phyloP scores from a whole-genome alignment of 257 asterid genomes.

The Nicotiana otophora region DNA sequence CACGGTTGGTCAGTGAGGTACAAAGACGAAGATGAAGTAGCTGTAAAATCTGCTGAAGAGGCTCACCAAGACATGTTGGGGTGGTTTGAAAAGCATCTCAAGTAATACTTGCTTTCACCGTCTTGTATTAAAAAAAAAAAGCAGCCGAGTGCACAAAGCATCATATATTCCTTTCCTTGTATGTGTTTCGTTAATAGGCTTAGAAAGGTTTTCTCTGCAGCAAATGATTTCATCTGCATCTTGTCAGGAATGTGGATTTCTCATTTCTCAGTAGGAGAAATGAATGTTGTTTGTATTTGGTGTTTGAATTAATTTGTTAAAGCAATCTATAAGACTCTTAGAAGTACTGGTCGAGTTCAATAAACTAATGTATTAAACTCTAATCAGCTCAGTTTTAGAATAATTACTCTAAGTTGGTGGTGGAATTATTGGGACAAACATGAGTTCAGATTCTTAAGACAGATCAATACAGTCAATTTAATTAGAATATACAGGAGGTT shows the following conservation, averaged over 20 bases:
- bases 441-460: too few species aligned
- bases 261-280: neutral
- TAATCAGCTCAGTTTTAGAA: too few species aligned
- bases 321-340: too few species aligned
- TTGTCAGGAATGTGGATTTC: neutral
- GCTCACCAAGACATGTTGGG: conserved; percentile 45
- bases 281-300: neutral
- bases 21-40: conserved; percentile 39
- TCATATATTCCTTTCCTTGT: neutral
- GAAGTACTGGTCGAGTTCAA: too few species aligned
- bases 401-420: too few species aligned
- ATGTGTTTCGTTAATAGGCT: neutral
- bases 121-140: too few species aligned
- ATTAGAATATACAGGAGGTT: too few species aligned
- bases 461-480: too few species aligned
- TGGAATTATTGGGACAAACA: too few species aligned
- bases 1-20: conserved; percentile 69
- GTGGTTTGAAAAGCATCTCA: conserved; percentile 45
- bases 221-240: neutral
- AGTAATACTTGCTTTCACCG: conserved; percentile 13
- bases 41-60: conserved; percentile 44
- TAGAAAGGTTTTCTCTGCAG: neutral
- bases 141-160: too few species aligned
- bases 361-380: too few species aligned
- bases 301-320: too few species aligned